Evolutionary conservation across 306 rosid genomes (phyloP).

Genomic region (apple (Malus domestica)): DNA sequence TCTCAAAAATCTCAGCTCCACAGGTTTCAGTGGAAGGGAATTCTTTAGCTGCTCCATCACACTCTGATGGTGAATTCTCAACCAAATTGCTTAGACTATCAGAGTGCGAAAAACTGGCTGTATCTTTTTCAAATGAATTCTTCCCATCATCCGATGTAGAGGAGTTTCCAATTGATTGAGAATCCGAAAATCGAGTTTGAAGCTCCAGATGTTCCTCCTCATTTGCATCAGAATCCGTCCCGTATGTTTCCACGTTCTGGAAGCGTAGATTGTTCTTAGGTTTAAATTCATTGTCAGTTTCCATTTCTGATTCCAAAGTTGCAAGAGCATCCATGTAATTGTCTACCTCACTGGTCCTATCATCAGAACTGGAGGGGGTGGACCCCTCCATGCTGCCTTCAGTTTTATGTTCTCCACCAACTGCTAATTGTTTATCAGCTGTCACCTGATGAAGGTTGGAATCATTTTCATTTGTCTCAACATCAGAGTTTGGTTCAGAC

Average conservation of each 20-base stretch:
- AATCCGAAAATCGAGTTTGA: slow-evolving; percentile 50
- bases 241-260: slow-evolving; percentile 24
- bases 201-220: slow-evolving; percentile 46
- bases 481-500: slow-evolving; percentile 35
- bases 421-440: slow-evolving; percentile 30
- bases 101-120: slow-evolving; percentile 42
- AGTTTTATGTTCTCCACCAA: slow-evolving; percentile 39
- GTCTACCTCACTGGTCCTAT: slow-evolving; percentile 69
- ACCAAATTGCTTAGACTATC: slow-evolving; percentile 35
- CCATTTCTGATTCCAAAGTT: slow-evolving; percentile 69
- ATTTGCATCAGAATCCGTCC: slow-evolving; percentile 41
- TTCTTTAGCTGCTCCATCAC: slow-evolving; percentile 25
- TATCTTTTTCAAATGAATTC: slow-evolving; percentile 43
- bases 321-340: slow-evolving; percentile 78
- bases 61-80: slow-evolving; percentile 44
- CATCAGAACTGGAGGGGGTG: slow-evolving; percentile 46
- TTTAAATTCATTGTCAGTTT: slow-evolving; percentile 52
- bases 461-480: slow-evolving; percentile 32
- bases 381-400: slow-evolving; percentile 42
- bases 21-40: slow-evolving; percentile 25
- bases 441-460: slow-evolving; percentile 25
- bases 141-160: slow-evolving; percentile 54
- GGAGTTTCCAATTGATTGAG: slow-evolving; percentile 59
- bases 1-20: slow-evolving; percentile 34
- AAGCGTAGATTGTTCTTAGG: slow-evolving; percentile 27